These are phyloP conservation scores for Nicotiana tabacum DNA, from an alignment of 257 asterid genomes.

Conservation along the genomic window DNA sequence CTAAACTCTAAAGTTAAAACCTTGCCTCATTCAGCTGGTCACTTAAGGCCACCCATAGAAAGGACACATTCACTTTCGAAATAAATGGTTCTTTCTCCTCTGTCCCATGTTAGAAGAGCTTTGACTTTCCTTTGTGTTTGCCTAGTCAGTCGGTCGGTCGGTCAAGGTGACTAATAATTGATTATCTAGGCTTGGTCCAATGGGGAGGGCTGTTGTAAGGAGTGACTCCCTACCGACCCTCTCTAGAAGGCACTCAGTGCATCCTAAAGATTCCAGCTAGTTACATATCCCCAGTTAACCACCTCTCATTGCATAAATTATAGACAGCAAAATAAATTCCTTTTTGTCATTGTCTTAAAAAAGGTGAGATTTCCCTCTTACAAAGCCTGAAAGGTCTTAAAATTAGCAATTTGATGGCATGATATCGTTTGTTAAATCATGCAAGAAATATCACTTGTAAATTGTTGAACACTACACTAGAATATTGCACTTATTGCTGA, in stretches of 20 bases:
- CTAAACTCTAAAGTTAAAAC: background rate
- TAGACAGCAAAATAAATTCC: background rate
- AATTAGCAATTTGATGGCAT: background rate
- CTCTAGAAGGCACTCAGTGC: background rate
- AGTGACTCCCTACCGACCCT: background rate
- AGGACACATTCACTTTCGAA: background rate
- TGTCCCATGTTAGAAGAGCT: background rate
- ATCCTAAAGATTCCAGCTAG: background rate
- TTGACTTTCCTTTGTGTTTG: background rate
- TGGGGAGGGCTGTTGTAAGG: background rate
- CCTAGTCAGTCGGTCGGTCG: background rate
- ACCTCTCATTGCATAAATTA: background rate
- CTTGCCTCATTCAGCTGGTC: background rate
- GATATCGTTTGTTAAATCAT: background rate
- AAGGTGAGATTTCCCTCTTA: background rate
- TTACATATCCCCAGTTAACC: background rate
- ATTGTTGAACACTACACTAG: background rate
- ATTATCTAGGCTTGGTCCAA: background rate
- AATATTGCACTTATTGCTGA: background rate
- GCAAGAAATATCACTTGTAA: background rate
- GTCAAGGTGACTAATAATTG: background rate
- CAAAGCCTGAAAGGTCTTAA: background rate
- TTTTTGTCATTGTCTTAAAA: background rate
- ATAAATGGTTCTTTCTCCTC: background rate
- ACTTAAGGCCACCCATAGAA: background rate